Evolutionary conservation across 2,329 filamentous ascomycete species (phyloP).

Genomic region (Zymoseptoria crescenta): DNA sequence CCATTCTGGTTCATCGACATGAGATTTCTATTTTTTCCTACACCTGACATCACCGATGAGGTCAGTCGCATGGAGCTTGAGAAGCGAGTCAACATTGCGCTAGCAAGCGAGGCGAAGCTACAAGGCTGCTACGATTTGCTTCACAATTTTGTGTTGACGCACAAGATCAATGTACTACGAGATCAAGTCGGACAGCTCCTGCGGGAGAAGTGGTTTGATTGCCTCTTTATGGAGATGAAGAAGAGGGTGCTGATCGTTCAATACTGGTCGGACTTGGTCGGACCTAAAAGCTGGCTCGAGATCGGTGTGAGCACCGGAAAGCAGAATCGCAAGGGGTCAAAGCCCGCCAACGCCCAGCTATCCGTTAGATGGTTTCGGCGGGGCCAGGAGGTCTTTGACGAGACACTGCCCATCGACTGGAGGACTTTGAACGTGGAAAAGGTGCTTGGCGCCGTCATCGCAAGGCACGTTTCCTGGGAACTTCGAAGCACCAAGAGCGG

Average conservation of each 20-base stretch:
- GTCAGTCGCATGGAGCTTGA: constrained; percentile 61
- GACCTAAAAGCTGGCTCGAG: constrained; percentile 82
- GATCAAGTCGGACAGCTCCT: constrained; percentile 67
- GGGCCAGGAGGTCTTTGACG: constrained; percentile 61
- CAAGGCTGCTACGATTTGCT: constrained; percentile 75
- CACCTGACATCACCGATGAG: constrained; percentile 52
- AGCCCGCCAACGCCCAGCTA: constrained; percentile 34
- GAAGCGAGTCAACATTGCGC: constrained; percentile 59
- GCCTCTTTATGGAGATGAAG: constrained; percentile 67
- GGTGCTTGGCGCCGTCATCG: constrained; percentile 66
- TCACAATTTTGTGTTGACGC: constrained; percentile 79
- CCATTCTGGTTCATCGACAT: constrained; percentile 95
- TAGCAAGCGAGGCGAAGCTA: constrained; percentile 61
- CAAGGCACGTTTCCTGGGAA: constrained; percentile 64
- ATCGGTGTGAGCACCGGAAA: constrained; percentile 67
- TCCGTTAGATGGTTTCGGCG: constrained; percentile 76
- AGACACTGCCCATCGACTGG: constrained; percentile 57
- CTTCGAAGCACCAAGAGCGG: constrained; percentile 58
- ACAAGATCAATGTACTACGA: constrained; percentile 77
- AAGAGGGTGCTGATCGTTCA: constrained; percentile 79
- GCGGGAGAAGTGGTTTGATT: constrained; percentile 66
- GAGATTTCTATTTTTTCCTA: constrained; percentile 70
- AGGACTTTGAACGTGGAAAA: constrained; percentile 63
- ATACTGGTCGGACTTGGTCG: constrained; percentile 71
- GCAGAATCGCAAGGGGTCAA: constrained; percentile 21